phyloP scores from a whole-genome alignment of 2,329 filamentous ascomycete species.

The Dactylellina sp. region DNA sequence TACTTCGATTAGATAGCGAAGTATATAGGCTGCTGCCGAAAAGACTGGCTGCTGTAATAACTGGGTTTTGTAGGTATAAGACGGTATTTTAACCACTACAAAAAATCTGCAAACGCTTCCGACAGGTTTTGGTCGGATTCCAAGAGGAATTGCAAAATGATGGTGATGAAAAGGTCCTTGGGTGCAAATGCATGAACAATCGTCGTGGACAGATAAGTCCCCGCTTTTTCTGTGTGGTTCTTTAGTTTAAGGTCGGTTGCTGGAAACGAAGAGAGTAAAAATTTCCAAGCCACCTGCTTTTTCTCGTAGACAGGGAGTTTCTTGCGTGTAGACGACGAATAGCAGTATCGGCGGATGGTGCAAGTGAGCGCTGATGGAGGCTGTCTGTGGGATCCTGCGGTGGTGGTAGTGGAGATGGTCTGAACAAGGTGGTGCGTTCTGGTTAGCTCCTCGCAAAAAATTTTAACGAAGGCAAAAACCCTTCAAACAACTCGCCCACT shows the following conservation, averaged over 20 bases:
- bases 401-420: constrained; percentile 27
- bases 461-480: constrained; percentile 24
- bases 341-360: constrained; percentile 26
- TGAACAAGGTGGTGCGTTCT: constrained; percentile 38
- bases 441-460: constrained; percentile 18
- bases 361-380: constrained; percentile 36
- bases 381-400: not conserved
- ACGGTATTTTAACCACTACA: constrained; percentile 54
- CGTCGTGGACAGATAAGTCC: constrained; percentile 57
- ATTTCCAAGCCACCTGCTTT: constrained; percentile 13
- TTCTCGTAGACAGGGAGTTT: constrained; percentile 4
- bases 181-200: constrained; percentile 58
- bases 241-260: constrained; percentile 28
- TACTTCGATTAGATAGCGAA: constrained; percentile 38
- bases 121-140: constrained; percentile 57
- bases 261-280: constrained; percentile 39
- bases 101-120: constrained; percentile 57
- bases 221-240: constrained; percentile 38
- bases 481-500: constrained; percentile 15
- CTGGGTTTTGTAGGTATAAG: constrained; percentile 28
- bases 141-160: constrained; percentile 58
- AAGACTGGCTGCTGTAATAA: constrained; percentile 21
- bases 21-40: constrained; percentile 41
- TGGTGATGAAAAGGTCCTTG: constrained; percentile 57
- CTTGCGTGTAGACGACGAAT: not conserved